Evolutionary conservation across 192 early-diverging fungal genomes (phyloP), one percentile per base, ranked within the genome.

Genomic region (Phycomyces blakesleeanus): DNA sequence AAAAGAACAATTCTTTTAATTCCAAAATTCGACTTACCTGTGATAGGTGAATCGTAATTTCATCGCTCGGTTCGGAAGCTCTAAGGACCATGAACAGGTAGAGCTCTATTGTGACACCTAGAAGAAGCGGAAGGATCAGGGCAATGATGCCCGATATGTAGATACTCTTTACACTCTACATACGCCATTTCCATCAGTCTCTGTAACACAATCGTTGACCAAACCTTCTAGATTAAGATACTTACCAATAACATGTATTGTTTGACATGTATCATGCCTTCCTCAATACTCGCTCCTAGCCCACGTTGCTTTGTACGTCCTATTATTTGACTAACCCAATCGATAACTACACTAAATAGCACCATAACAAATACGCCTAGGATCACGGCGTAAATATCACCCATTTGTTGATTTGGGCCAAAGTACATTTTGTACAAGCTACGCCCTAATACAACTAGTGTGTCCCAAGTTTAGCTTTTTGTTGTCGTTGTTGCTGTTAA

Each of bases 341-440:
- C 54, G 59, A 61, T n/a, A 26, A 67, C 21, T 26, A 38, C 54
- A 41, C 8, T 37, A 24, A 24, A 25, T n/a, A 55, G n/a, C 41
- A 73, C 57, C 49, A 82, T 64, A n/a, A 85, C 59, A 58, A 86
- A 82, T 12, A 88, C 54, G 1, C 96, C 96, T 15, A 91, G 47
- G 1, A 81, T 63, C 56, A 90, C 81, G 14, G 91, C 74, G 63
- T 93, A 88, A 15, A 94, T 62, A 64, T 97, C 95, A 68, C 94
- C 90, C 3, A 87, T 67, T 0, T 82, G 78, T 27, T 78, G 64
- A 24, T 84, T 78, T 15, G 66, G 59, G 8, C 74, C 72, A 11
- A 79, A 55, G 26, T 81, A 70, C 55, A 54, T 61, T 40, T 56
- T 57, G 51, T 86, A 69, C 26, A 85, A 55, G 26, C 55, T 51